These are phyloP conservation scores for Byssochlamys sp. DNA, from an alignment of 2,329 filamentous ascomycete genomes.

Conservation along the genomic window DNA sequence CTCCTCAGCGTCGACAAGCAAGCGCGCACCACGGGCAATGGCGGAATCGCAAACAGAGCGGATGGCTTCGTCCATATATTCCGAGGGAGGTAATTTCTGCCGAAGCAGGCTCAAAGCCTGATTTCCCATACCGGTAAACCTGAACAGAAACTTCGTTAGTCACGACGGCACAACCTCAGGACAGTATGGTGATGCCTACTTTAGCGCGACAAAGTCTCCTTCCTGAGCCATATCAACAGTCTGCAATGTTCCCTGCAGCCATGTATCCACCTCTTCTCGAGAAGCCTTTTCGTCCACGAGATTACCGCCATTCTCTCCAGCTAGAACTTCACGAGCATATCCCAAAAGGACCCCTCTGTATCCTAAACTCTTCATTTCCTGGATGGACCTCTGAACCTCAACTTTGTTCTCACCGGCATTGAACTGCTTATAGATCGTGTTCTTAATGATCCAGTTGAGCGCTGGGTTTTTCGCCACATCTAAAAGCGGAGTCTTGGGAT, in stretches of 20 bases:
- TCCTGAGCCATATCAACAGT: slow-evolving; percentile 44
- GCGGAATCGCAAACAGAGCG: slow-evolving; percentile 36
- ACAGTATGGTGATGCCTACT: slow-evolving; percentile 26
- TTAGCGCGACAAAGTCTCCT: slow-evolving; percentile 45
- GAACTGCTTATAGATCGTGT: slow-evolving; percentile 48
- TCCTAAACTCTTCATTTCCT: slow-evolving; percentile 40
- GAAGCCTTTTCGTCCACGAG: slow-evolving; percentile 21
- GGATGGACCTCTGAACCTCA: slow-evolving; percentile 40
- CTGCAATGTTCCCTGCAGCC: slow-evolving; percentile 45
- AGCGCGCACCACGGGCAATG: slow-evolving; percentile 32
- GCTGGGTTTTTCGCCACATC: slow-evolving; percentile 42
- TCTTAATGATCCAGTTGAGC: slow-evolving; percentile 36
- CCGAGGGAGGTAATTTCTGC: slow-evolving; percentile 29
- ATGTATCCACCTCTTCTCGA: slow-evolving; percentile 30
- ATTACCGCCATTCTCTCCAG: slow-evolving; percentile 25
- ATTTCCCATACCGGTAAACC: slow-evolving; percentile 41
- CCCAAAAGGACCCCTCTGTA: slow-evolving; percentile 46
- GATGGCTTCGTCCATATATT: slow-evolving; percentile 34
- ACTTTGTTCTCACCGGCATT: slow-evolving; percentile 43
- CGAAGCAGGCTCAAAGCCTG: slow-evolving; percentile 34
- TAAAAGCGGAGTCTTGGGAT: slow-evolving; percentile 35
- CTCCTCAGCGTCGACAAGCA: slow-evolving; percentile 48
- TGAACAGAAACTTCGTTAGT: slow-evolving; percentile 10
- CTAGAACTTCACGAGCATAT: slow-evolving; percentile 49
- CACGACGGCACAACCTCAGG: background rate